Evolutionary conservation across 2,329 filamentous ascomycete genomes (phyloP), one percentile per base, ranked within the genome.

Genomic region (Nothopassalora personata): DNA sequence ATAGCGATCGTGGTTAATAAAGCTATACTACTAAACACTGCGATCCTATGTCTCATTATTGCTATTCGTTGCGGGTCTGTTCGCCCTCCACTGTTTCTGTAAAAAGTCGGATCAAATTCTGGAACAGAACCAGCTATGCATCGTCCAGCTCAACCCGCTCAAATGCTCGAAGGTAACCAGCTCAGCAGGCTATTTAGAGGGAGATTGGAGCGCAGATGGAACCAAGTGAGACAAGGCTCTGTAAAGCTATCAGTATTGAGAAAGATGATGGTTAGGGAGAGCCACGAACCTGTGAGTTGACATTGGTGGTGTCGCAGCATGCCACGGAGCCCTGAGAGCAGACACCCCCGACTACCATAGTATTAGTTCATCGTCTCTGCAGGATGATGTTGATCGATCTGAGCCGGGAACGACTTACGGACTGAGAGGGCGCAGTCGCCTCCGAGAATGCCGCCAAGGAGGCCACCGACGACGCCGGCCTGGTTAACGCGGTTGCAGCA

Each of bases 301-400:
- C 39, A 33, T 43, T 49, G 15, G 53, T 31, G 53, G 56, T 58
- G 46, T 52, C 53, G 56, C 59, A 61, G 56, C 59, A 61, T 28
- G 59, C 59, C 45, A 60, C 49, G 15, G 50, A 45, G 49, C 58
- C 58, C 53, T 60, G 58, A 0, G 10, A 23, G 58, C 58, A 60
- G 6, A 27, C 13, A 15, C 46, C 52, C 46, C 54, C 51, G 46
- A 57, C 57, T 59, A 43, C 4, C 5, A 15, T 5, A 43, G 18
- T n/a, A 13, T 43, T 43, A 43, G 46, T 48, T 5, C 4, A 34
- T 45, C 18, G 15, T 6, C 13, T 48, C 15, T 23, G 23, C 23
- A 23, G 23, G 23, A 23, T 23, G 31, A 34, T 1, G 18, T 8
- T 9, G 9, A 27, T 5, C 28, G 18, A 36, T 5, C 8, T 31